Evolutionary conservation across 2,329 filamentous ascomycete species (phyloP).

Genomic region (Trichoderma pleuroti): DNA sequence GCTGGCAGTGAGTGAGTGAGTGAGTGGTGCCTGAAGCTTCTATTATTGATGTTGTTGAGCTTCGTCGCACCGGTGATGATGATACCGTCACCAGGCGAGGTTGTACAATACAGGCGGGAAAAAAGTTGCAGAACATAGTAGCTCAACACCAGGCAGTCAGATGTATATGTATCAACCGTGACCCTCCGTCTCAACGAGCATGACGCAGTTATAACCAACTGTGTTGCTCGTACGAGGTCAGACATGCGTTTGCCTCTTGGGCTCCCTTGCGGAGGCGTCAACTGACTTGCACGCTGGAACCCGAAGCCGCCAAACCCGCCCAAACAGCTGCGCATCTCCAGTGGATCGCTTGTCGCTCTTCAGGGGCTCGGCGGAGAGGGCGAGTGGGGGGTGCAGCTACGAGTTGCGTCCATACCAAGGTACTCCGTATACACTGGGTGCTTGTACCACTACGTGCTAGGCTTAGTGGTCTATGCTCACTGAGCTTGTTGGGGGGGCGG

Average conservation of each 20-base stretch:
- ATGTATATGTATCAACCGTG: not conserved
- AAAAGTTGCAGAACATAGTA: not conserved
- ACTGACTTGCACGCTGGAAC: slow-evolving; percentile 18
- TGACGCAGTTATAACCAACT: not conserved
- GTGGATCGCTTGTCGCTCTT: slow-evolving; percentile 15
- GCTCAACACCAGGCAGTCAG: not conserved
- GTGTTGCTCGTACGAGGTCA: slow-evolving; percentile 1
- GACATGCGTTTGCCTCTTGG: not conserved
- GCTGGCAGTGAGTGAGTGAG: not conserved
- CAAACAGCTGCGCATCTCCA: slow-evolving; percentile 14
- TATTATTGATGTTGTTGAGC: not conserved
- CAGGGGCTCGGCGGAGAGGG: slow-evolving; percentile 13
- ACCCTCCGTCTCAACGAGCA: not conserved
- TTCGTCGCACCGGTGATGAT: not conserved
- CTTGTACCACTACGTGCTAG: not conserved
- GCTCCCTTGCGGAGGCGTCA: slow-evolving; percentile 17
- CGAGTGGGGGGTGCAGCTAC: slow-evolving; percentile 2
- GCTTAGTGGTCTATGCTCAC: not conserved
- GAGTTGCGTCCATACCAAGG: too few species aligned
- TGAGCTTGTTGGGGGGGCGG: not conserved
- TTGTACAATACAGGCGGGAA: not conserved
- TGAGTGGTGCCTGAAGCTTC: not conserved
- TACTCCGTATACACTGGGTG: not conserved
- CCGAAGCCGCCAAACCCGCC: slow-evolving; percentile 17
- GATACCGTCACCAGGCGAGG: not conserved